These are phyloP conservation scores for Ustilaginoidea virens DNA, from an alignment of 2,329 filamentous ascomycete genomes.

Conservation along the genomic window DNA sequence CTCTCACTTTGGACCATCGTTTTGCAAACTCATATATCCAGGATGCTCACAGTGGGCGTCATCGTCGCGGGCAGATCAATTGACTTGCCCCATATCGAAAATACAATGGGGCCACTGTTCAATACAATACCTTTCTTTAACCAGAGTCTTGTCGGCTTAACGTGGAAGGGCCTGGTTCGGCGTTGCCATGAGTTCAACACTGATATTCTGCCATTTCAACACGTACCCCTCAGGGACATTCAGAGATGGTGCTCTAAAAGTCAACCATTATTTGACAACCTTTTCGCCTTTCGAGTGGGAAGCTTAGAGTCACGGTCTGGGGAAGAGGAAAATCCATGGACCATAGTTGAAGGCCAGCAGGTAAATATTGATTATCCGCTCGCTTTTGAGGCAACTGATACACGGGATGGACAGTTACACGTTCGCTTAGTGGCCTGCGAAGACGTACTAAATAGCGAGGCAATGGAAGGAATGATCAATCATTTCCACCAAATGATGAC, in stretches of 20 bases:
- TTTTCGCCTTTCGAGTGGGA: conserved; percentile 67
- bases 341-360: conserved; percentile 25
- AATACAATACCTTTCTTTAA: conserved; percentile 70
- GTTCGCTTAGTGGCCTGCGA: conserved; percentile 45
- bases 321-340: conserved; percentile 33
- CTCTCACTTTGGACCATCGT: conserved; percentile 60
- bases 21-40: conserved; percentile 34
- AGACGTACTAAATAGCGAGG: conserved; percentile 15
- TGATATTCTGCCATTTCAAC: conserved; percentile 51
- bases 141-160: conserved; percentile 24
- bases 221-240: conserved; percentile 59
- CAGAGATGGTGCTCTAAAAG: conserved; percentile 58
- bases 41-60: conserved; percentile 48
- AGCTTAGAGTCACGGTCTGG: conserved; percentile 11
- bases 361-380: conserved; percentile 54
- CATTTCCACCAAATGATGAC: conserved; percentile 16
- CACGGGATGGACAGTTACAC: conserved; percentile 27
- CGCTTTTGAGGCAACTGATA: conserved; percentile 56
- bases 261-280: conserved; percentile 54
- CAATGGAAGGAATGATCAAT: conserved; percentile 22
- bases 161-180: conserved; percentile 44
- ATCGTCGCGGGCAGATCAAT: conserved; percentile 67
- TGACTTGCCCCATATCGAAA: conserved; percentile 47
- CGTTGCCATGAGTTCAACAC: conserved; percentile 59
- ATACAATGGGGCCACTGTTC: conserved; percentile 69